These are phyloP conservation scores for Microcos paniculata DNA, from an alignment of 345 rosid species.

Conservation along the genomic window DNA sequence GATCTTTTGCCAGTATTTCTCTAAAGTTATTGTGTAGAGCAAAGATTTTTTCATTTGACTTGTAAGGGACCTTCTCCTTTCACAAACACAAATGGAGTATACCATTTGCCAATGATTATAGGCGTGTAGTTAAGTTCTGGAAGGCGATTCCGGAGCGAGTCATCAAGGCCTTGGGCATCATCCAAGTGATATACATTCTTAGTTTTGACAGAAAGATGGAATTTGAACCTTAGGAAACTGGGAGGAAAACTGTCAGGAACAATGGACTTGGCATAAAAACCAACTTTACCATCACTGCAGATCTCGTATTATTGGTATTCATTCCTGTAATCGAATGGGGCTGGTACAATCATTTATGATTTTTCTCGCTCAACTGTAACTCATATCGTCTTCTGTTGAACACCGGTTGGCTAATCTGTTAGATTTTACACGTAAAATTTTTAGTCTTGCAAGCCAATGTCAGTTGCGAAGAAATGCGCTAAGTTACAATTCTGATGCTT, in stretches of 20 bases:
- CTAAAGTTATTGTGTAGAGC: slow-evolving; percentile 57
- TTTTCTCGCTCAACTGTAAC: neutral
- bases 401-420: slow-evolving; percentile 49
- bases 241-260: slow-evolving; percentile 56
- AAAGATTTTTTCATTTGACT: slow-evolving; percentile 54
- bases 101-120: slow-evolving; percentile 63
- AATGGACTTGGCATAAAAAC: slow-evolving; percentile 47
- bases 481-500: no score
- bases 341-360: slow-evolving; percentile 40
- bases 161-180: slow-evolving; percentile 69
- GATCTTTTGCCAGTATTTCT: slow-evolving; percentile 26
- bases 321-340: slow-evolving; percentile 56
- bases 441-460: no score
- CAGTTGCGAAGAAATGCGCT: no score
- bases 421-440: no score
- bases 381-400: slow-evolving; percentile 46
- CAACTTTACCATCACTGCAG: slow-evolving; percentile 32
- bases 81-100: slow-evolving; percentile 63
- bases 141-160: slow-evolving; percentile 39
- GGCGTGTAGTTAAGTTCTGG: slow-evolving; percentile 45
- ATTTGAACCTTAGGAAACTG: slow-evolving; percentile 49
- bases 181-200: slow-evolving; percentile 30
- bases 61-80: slow-evolving; percentile 37
- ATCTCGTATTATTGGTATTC: slow-evolving; percentile 54
- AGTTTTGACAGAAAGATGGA: neutral